Base-by-base conservation (phyloP, 371 early-diverging fungal genomes). In the Mortierella sp. region DNA sequence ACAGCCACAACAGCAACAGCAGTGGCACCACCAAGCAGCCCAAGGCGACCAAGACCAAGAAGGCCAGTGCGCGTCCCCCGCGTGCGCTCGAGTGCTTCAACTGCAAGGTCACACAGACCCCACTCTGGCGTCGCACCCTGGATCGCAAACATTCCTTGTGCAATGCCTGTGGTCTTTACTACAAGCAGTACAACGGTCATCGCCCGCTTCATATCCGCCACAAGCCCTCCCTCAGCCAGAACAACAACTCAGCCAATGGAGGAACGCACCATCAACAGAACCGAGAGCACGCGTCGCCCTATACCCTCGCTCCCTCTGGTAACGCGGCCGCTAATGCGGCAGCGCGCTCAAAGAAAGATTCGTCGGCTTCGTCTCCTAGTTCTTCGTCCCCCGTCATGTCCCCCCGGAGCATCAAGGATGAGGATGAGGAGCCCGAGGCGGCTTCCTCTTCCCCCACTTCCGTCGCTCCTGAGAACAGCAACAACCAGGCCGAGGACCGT, bases 101-200 rank as follows among this genome's bases (percentile, higher is more conserved):
- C 83, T 97, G 96, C 84, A 92, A 92, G 68, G 95, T 95, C 16
- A 95, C 93, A 76, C 90, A 90, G 81, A 96, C 96, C 0, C 97
- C 97, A 12, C 88, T 97, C 24, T 96, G 97, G 97, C 91, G 96
- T 58, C 90, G 95, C 24, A 95, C 96, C 21, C 91, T 93, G 27
- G 96, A 96, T 79, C 91, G 94, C 63, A 90, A 90, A 63, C 95
- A 96, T 80, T 92, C 92, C 16, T 89, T 96, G 27, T 96, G 96
- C 88, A 96, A 96, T 87, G 96, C 97, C 12, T 96, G 97, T 86
- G 96, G 95, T 46, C 88, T 95, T 27, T 96, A 95, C 88, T 95
- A 91, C 79, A 95, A 95, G 83, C 94, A 94, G 75, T 94, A 95
- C 84, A 92, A 93, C 44, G 89, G 88, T 4, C 95, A 95, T 76